Conservation (phyloP, 106 monocot species). For the Phalaenopsis aphrodite region DNA sequence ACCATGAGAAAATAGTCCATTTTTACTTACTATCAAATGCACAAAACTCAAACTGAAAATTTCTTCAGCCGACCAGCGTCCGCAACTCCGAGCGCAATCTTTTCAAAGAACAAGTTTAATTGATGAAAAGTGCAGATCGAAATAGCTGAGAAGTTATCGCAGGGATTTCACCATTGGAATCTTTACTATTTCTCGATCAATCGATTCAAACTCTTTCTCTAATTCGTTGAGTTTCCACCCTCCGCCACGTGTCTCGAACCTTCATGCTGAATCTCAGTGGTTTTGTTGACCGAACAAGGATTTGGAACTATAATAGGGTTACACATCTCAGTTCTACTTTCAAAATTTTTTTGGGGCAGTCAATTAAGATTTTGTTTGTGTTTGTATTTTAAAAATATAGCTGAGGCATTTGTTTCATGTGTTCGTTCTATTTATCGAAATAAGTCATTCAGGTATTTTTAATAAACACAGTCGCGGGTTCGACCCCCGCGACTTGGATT, state of each 20-base stretch:
- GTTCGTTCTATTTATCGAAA: too few species aligned
- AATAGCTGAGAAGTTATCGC: not conserved
- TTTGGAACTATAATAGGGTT: too few species aligned
- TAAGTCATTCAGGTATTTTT: too few species aligned
- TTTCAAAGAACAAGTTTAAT: not conserved
- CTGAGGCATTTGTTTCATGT: too few species aligned
- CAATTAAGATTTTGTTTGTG: too few species aligned
- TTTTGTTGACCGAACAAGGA: not conserved
- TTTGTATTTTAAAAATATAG: too few species aligned
- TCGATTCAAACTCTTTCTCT: not conserved
- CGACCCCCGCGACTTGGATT: too few species aligned
- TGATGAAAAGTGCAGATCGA: not conserved
- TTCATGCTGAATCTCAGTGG: not conserved
- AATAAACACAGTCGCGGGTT: too few species aligned
- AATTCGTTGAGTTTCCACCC: too few species aligned
- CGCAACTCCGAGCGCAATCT: not conserved
- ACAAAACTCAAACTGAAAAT: not conserved
- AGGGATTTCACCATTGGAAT: not conserved
- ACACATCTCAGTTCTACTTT: too few species aligned
- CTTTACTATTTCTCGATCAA: not conserved
- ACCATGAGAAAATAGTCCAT: not conserved
- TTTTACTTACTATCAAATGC: not conserved
- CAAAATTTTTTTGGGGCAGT: too few species aligned
- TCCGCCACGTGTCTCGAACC: too few species aligned
- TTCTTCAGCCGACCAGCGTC: not conserved